Base-by-base conservation (phyloP, 2,329 filamentous ascomycete species). In the Fusarium citri region DNA sequence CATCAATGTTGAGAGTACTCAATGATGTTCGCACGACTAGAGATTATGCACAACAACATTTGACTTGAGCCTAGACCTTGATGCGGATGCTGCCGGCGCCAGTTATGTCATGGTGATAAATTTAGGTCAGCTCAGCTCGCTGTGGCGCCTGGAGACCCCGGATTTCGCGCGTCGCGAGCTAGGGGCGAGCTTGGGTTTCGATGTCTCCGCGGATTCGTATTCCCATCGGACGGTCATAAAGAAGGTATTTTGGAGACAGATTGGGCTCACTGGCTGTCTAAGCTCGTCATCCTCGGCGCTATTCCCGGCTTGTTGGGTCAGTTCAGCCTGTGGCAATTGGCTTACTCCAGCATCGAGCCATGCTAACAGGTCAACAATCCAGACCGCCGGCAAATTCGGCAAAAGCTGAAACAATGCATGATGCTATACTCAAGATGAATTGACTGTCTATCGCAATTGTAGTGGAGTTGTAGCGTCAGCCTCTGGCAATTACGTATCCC, bases 381-480 rank as follows among this genome's bases (percentile, higher is more conserved):
- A 59, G 26, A 26, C 56, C 41, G 20, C 41, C 63, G 63, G 63
- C 37, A 66, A 59, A 51, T 9, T 46, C 66, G 66, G 66, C 66
- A 69, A 18, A 8, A 23, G 34, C 26, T 15, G 25, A 56, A 56
- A 48, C 43, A 40, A 15, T 48, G 12, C 25, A 40, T 16, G 28
- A 22, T 20, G 30, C 45, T 31, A 18, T 48, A 31, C 22, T 14
- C 49, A 51, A 41, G 31, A 25, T 8, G 42, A 22, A 22, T 55
- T 46, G 23, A 42, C 20, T 11, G 16, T 28, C 7, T 7, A 31
- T 55, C 54, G 23, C 56, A 41, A 49, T 25, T 42, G n/a, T 20
- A 28, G 67, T 69, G 57, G 62, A 58, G 66, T 43, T 55, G 20
- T 14, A 48, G 23, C 25, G 34, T 46, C 26, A 65, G 28, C 55